phyloP scores from a whole-genome alignment of 495 filamentous ascomycete genomes.

The Diplogelasinospora grovesii region DNA sequence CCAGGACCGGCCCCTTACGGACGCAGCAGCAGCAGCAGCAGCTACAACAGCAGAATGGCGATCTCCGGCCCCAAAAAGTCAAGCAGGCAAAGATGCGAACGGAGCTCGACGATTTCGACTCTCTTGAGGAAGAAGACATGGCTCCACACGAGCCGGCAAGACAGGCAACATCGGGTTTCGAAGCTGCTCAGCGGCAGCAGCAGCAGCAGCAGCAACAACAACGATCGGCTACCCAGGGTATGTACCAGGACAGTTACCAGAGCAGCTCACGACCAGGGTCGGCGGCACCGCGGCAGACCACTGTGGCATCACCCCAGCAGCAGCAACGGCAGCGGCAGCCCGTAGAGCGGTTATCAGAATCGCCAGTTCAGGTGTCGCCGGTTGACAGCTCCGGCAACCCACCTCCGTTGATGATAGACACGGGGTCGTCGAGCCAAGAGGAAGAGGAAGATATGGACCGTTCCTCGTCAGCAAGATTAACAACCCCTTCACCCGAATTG shows the following conservation, averaged over 20 bases:
- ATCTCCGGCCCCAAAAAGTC: conserved; percentile 43
- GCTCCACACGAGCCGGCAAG: conserved; percentile 18
- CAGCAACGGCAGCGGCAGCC: too few relatives aligned
- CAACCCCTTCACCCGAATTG: conserved; percentile 62
- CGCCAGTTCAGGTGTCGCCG: conserved; percentile 68
- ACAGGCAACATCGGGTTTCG: conserved; percentile 8
- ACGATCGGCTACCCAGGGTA: conserved; percentile 10
- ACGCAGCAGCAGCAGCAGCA: too few relatives aligned
- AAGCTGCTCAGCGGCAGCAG: conserved; percentile 6
- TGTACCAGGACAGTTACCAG: conserved; percentile 34
- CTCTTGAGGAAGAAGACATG: conserved; percentile 35
- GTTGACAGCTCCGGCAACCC: conserved; percentile 41
- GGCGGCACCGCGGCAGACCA: conserved; percentile 15
- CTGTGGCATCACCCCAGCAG: conserved; percentile 17
- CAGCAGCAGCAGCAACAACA: conserved; percentile 7
- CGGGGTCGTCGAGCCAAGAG: conserved; percentile 58
- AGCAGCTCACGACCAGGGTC: conserved; percentile 16
- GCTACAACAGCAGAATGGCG: conserved; percentile 24
- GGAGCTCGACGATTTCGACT: conserved; percentile 48
- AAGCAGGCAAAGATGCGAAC: conserved; percentile 43
- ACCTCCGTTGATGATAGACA: conserved; percentile 58
- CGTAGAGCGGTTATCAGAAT: conserved; percentile 60
- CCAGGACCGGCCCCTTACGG: too few relatives aligned
- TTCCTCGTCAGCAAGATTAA: conserved; percentile 57
- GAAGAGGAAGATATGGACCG: too few relatives aligned